Evolutionary conservation across 208 protist genomes (phyloP).

Genomic region (Leishmania aethiopica): DNA sequence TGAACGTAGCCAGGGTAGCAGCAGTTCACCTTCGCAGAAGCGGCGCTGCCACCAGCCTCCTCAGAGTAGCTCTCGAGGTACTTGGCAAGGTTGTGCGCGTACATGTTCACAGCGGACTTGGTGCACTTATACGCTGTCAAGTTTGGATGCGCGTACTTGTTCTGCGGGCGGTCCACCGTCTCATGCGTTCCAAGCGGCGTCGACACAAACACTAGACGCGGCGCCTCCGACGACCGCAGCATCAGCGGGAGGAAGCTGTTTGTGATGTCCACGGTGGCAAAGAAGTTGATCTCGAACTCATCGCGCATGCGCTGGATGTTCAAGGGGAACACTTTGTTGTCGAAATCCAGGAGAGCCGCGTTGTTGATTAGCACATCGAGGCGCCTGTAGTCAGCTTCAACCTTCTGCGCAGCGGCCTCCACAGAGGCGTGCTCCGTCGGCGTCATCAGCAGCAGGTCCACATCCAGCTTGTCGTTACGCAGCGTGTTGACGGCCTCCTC

Average conservation of each 20-base stretch:
- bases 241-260: constrained; percentile 76
- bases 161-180: constrained; percentile 55
- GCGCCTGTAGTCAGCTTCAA: constrained; percentile 41
- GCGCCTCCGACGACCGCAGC: constrained; percentile 51
- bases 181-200: constrained; percentile 69
- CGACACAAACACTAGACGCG: constrained; percentile 76
- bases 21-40: constrained; percentile 70
- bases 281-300: constrained; percentile 75
- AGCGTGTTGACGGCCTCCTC: constrained; percentile 59
- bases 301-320: constrained; percentile 53
- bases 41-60: constrained; percentile 52
- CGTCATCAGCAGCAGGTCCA: constrained; percentile 53
- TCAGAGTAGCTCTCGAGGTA: constrained; percentile 53
- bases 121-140: constrained; percentile 64
- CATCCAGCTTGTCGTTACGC: constrained; percentile 43
- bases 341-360: constrained; percentile 51
- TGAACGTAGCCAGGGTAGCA: constrained; percentile 79
- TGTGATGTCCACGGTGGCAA: constrained; percentile 62
- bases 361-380: constrained; percentile 88
- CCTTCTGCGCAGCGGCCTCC: constrained; percentile 41
- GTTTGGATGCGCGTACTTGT: constrained; percentile 41
- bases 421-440: constrained; percentile 57
- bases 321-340: constrained; percentile 46
- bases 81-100: constrained; percentile 79
- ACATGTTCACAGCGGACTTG: constrained; percentile 85